Base-by-base conservation (phyloP, 257 asterid genomes). In the Thymus quinquecostatus region DNA sequence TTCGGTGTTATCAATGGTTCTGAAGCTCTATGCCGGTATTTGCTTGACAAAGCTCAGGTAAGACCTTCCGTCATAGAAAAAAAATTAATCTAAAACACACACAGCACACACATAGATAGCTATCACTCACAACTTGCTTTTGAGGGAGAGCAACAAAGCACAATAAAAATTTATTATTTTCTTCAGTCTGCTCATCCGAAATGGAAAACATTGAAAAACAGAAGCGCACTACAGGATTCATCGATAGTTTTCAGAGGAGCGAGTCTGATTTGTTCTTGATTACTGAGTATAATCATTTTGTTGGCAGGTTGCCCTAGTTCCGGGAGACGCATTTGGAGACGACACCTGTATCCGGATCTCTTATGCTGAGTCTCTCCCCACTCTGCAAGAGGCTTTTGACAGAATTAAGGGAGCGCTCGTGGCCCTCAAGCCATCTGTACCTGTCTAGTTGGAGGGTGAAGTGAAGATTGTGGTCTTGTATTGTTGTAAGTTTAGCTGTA, bases 261-360 rank as follows among this genome's bases (percentile, higher is more conserved):
- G 70, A 33, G 71, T 56, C 28, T 32, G 28, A 58, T 58, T 33
- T 30, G 14, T 14, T 40, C 8, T 53, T 29, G 47, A 10, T 61
- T 55, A 48, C 56, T 36, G 6, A 50, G 34, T 56, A 9, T 57
- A 10, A 1, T 36, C 40, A 2, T 5, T n/a, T 40, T 29, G 11
- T 9, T 76, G 60, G 9, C 82, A 92, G 97, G 97, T 92, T 65
- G 98, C 98, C 44, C 92, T 92, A 43, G 96, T 90, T 27, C 98
- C 98, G 0, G 98, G 98, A 6, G 93, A 87, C 69, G 98, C 98
- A 59, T 92, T 92, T 56, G 98, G 98, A 5, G 97, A 92, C 13
- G 98, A 92, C 73, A 88, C 83, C 2, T 90, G 98, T 83, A 86
- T 92, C 49, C 95, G 98, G 3, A 92, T 92, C 80, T 92, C 97